Evolutionary conservation across 1,139 yeast genomes (phyloP), one percentile per base, ranked within the genome.

Genomic region (Cylindricascospora bacillispora): DNA sequence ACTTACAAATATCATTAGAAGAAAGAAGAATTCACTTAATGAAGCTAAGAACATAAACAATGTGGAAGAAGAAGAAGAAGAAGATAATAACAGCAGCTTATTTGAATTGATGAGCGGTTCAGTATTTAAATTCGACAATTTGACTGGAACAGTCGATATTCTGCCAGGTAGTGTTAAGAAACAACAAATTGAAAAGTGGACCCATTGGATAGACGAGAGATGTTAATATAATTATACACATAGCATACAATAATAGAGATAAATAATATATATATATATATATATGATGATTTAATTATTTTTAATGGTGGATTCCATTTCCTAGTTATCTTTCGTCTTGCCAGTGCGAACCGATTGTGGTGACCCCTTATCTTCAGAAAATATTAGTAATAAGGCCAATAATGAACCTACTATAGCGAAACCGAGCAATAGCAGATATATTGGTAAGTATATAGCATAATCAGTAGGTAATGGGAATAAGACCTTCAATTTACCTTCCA

Each of bases 1-100:
- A 49, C 67, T 86, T 42, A 66, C 70, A 30, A 65, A 40, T 11
- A 41, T 47, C 14, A 40, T 52, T n/a, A 38, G 34, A 13, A 45
- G 56, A 33, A 45, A 40, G 18, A 41, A 38, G 23, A 45, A 44
- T 27, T 43, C 52, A 5, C 27, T 50, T 15, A 36, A 42, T 31
- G 37, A 40, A 24, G 45, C 44, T 20, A 41, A 38, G 15, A 37
- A 36, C 38, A 44, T 48, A 59, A 54, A 62, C 30, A 44, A 82
- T 35, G 76, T 80, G 25, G 95, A 81, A 51, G 95, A 82, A 52
- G 95, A 83, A 54, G 35, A 26, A 13, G 32, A 34, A 6, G 29
- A 33, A 15, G 29, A 26, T 2, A n/a, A n/a, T n/a, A n/a, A n/a
- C n/a, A n/a, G n/a, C n/a, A n/a, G n/a, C n/a, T n/a, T n/a, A n/a